Percentiles rank a stretch among this genome's conserved stretches.
phyloP scores from a whole-genome alignment of 116 monocot genomes.

The Zostera marina region DNA sequence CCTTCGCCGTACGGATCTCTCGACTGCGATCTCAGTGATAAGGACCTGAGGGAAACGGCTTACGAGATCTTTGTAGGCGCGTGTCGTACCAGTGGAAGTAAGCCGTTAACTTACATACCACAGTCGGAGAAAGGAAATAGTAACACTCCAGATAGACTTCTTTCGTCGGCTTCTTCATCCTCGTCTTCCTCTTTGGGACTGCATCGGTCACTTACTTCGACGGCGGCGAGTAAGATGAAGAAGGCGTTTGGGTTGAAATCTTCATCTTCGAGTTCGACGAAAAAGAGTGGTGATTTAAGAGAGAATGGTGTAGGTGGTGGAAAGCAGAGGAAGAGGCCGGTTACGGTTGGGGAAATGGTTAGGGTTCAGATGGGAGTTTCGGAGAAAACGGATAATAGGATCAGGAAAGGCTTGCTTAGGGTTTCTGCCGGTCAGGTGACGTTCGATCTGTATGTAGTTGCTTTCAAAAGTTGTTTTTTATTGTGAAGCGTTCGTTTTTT shows the following conservation, averaged over 20 bases:
- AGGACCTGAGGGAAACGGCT: constrained; percentile 50
- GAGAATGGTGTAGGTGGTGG: not conserved
- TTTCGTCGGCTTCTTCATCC: not conserved
- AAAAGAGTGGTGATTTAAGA: not conserved
- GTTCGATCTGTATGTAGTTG: constrained; percentile 1
- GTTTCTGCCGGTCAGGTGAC: constrained; percentile 65
- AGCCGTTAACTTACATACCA: constrained; percentile 52
- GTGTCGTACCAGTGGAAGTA: constrained; percentile 53
- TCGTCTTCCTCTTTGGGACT: not conserved
- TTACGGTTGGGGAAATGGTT: constrained; percentile 67
- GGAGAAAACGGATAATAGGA: constrained; percentile 64
- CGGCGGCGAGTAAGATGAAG: constrained; percentile 97
- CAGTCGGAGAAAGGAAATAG: constrained; percentile 18
- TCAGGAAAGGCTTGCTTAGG: constrained; percentile 66
- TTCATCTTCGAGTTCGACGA: constrained; percentile 5
- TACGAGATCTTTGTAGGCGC: constrained; percentile 84
- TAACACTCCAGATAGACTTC: not conserved
- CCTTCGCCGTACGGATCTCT: constrained; percentile 56
- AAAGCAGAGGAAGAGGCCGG: constrained; percentile 17
- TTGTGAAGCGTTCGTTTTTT: not conserved
- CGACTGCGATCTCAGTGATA: constrained; percentile 22
- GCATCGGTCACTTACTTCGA: constrained; percentile 63
- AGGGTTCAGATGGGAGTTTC: constrained; percentile 69
- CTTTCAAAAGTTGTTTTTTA: not conserved
- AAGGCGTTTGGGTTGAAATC: constrained; percentile 74